phyloP scores from a whole-genome alignment of 768 basidiomycete species.

The Hypsizygus marmoreus region DNA sequence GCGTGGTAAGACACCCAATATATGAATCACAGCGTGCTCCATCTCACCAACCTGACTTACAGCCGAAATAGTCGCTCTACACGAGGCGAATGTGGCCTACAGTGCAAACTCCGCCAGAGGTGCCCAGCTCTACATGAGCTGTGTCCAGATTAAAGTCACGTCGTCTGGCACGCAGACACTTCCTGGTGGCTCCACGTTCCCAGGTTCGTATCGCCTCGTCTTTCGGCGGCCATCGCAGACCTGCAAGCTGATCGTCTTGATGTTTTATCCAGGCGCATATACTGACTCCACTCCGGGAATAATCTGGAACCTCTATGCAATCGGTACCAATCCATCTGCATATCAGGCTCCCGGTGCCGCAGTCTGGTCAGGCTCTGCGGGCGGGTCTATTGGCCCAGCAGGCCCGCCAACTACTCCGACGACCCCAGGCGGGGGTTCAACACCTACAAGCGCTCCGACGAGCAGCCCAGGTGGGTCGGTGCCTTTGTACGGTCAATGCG shows the following conservation, averaged over 20 bases:
- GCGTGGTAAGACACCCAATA: too few species aligned
- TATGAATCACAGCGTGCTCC: too few species aligned
- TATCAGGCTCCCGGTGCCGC: conserved; percentile 34
- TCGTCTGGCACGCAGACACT: conserved; percentile 26
- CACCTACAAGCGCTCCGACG: too few species aligned
- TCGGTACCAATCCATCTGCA: conserved; percentile 16
- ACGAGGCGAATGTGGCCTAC: conserved; percentile 33
- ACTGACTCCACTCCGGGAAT: conserved; percentile 33
- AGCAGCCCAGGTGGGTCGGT: too few species aligned
- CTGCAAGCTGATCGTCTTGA: too few species aligned
- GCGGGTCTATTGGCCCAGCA: conserved; percentile 24
- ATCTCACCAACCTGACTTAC: neutral
- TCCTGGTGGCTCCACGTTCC: conserved; percentile 31
- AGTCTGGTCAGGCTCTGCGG: conserved; percentile 33
- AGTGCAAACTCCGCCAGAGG: conserved; percentile 35
- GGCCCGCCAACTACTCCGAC: too few species aligned
- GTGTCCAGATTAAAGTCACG: conserved; percentile 46
- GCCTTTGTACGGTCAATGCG: too few species aligned
- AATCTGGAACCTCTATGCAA: conserved; percentile 31
- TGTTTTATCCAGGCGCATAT: conserved; percentile 30
- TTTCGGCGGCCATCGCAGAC: too few species aligned
- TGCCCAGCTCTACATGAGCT: conserved; percentile 52
- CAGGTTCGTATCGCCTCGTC: conserved; percentile 18
- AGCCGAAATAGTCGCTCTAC: conserved; percentile 38
- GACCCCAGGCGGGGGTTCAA: too few species aligned